These are phyloP conservation scores for Pyricularia grisea DNA, from an alignment of 2,329 filamentous ascomycete genomes.

Conservation along the genomic window DNA sequence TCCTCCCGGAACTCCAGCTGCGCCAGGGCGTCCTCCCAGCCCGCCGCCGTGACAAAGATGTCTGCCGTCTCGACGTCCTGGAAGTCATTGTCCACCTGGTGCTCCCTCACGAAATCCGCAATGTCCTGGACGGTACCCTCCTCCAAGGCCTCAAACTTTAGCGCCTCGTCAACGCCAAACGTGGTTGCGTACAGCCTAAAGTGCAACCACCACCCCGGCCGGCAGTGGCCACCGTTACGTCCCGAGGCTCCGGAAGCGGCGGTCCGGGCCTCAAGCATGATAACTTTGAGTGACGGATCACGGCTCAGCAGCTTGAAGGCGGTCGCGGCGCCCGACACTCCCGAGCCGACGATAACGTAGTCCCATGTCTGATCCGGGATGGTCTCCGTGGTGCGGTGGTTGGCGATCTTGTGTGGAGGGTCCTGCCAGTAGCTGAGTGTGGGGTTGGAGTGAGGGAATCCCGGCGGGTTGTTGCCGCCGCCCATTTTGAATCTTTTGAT, in stretches of 20 bases:
- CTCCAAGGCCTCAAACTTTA: slow-evolving; percentile 2
- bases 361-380: slow-evolving; percentile 12
- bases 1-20: slow-evolving; percentile 22
- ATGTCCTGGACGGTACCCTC: slow-evolving; percentile 3
- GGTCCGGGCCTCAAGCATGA: slow-evolving; percentile 18
- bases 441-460: slow-evolving; percentile 21
- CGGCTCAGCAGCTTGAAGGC: slow-evolving; percentile 18
- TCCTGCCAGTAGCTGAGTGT: slow-evolving; percentile 21
- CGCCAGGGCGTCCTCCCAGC: slow-evolving; percentile 21
- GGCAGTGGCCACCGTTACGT: slow-evolving; percentile 18
- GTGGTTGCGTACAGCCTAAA: neutral
- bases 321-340: slow-evolving; percentile 22
- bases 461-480: slow-evolving; percentile 2
- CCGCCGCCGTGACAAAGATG: slow-evolving; percentile 25
- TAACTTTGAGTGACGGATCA: slow-evolving; percentile 8
- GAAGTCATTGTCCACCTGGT: slow-evolving; percentile 27
- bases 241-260: slow-evolving; percentile 19
- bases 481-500: slow-evolving; percentile 1
- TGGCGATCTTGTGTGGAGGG: slow-evolving; percentile 13
- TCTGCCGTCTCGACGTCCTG: slow-evolving; percentile 37
- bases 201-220: slow-evolving; percentile 3
- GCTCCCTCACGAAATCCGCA: slow-evolving; percentile 57
- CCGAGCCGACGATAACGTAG: slow-evolving; percentile 26
- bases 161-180: slow-evolving; percentile 3
- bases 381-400: slow-evolving; percentile 9